Conservation (phyloP, 2,329 filamentous ascomycete genomes). For the Tolypocladium guangdongense region DNA sequence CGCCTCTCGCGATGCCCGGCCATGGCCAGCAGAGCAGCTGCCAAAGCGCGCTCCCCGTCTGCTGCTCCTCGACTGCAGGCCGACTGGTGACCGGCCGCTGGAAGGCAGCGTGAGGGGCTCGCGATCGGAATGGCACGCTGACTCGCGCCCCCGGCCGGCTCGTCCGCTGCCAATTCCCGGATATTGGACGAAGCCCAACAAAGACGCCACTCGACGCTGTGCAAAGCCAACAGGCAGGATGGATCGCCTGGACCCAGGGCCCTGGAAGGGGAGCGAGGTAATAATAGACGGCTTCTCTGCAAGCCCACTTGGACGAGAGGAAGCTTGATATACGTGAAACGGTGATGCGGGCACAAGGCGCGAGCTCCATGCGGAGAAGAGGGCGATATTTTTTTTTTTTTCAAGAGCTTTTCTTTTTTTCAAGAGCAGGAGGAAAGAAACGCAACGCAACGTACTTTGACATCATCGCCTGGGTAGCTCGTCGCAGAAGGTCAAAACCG, state of each 20-base stretch:
- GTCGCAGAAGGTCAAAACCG: constrained; percentile 45
- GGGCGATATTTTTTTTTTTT: constrained; percentile 1
- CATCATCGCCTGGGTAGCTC: constrained; percentile 54
- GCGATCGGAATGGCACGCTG: constrained; percentile 1
- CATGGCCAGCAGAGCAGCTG: neutral
- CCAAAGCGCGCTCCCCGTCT: neutral
- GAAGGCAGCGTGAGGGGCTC: neutral
- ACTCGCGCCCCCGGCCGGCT: constrained; percentile 1
- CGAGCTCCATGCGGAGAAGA: constrained; percentile 1
- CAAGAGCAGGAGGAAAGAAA: constrained; percentile 11
- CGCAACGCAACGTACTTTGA: constrained; percentile 40
- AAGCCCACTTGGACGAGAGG: neutral
- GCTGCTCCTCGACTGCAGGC: neutral
- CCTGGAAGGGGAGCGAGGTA: neutral
- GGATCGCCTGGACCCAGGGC: neutral
- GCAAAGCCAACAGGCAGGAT: neutral
- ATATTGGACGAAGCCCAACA: neutral
- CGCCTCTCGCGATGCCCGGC: neutral
- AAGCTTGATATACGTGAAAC: neutral
- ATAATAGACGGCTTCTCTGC: neutral
- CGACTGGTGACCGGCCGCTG: no score
- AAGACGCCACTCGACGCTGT: neutral
- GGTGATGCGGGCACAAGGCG: neutral
- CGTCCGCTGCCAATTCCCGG: neutral
- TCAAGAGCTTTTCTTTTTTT: constrained; percentile 2